Base-by-base conservation (phyloP, 176 grass and related monocot genomes). In the Oryza meyeriana region DNA sequence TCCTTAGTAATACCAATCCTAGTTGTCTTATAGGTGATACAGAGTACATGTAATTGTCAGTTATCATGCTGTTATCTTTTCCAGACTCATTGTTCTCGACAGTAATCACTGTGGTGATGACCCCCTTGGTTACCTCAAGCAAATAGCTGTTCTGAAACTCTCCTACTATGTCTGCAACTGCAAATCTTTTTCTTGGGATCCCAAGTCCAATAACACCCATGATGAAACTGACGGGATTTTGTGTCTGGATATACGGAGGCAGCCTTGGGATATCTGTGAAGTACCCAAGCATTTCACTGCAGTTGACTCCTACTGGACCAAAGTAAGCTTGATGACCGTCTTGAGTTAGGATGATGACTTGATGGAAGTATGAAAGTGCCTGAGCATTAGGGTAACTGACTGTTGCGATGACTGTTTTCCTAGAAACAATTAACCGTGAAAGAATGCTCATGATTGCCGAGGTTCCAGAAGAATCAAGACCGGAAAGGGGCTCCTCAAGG, bases 381-480 rank as follows among this genome's bases (percentile, higher is more conserved):
- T 58, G 70, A 12, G 81, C 64, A 22, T 83, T 83, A 61, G 81
- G 81, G 34, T 83, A 30, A 4, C 40, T 83, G 62, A 83, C 2
- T 52, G 81, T 83, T 2, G 70, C 55, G 0, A 83, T 83, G 50
- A 83, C 55, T 2, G 61, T 50, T 48, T 65, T 26, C 14, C 59
- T 20, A 0, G 58, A 82, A 63, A 70, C 52, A 42, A 55, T 39
- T 73, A 82, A 25, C 14, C 29, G 35, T 73, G 80, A 71, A 9
- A 82, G 4, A 16, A 73, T 34, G 0, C 18, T 63, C 52, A 82
- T 22, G 26, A 82, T 82, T 73, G 24, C 68, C 30, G 35, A 73
- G 52, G 52, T 73, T 63, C 80, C 80, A 82, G 80, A 82, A 10
- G 80, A 61, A 82, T 73, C 80, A 30, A 82, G 80, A 44, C 80